Evolutionary conservation across 1,139 yeast species (phyloP).

Genomic region (Yamadazyma jaroonii): DNA sequence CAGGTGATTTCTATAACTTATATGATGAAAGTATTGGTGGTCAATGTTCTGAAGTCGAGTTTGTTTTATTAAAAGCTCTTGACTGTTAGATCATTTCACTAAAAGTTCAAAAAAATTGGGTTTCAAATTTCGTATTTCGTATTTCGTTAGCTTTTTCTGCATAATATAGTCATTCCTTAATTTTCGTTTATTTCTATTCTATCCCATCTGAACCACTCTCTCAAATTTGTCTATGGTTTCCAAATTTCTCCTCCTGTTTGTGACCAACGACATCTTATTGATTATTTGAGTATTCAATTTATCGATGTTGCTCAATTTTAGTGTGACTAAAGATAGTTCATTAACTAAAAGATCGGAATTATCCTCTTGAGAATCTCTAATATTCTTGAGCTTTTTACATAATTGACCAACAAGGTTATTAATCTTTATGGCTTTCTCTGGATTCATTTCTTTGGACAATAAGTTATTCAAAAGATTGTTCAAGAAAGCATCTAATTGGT

Average conservation of each 20-base stretch:
- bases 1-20: constrained; percentile 45
- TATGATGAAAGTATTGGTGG: constrained; percentile 38
- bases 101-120: constrained; percentile 1
- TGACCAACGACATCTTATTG: constrained; percentile 11
- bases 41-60: constrained; percentile 37
- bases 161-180: constrained; percentile 5
- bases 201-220: neutral
- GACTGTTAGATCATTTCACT: constrained; percentile 20
- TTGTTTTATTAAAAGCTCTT: constrained; percentile 32
- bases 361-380: constrained; percentile 9
- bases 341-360: constrained; percentile 19
- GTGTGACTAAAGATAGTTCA: constrained; percentile 29
- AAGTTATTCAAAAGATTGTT: constrained; percentile 3
- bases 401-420: constrained; percentile 26
- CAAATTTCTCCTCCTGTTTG: constrained; percentile 7
- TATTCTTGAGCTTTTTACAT: constrained; percentile 19
- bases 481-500: constrained; percentile 21
- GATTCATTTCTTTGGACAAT: constrained; percentile 3
- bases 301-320: constrained; percentile 25
- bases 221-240: constrained; percentile 3
- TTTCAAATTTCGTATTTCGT: constrained; percentile 1
- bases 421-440: constrained; percentile 15
- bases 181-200: neutral
- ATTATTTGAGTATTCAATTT: constrained; percentile 20
- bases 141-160: constrained; percentile 4